Conservation (phyloP, 192 early-diverging fungal genomes). For the Backusella macrospora region DNA sequence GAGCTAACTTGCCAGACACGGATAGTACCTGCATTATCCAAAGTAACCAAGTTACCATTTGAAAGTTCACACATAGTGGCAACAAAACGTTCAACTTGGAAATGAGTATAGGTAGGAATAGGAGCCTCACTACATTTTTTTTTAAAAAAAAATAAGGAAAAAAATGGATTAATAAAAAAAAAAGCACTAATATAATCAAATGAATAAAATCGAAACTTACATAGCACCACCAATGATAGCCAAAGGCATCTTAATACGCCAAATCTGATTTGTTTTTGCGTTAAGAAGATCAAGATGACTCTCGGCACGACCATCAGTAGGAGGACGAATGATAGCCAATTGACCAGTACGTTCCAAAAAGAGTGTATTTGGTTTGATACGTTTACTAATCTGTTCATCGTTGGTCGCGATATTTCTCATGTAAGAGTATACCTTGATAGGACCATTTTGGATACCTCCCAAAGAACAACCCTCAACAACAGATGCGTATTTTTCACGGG, state of each 20-base stretch:
- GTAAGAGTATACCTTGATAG: conserved; percentile 16
- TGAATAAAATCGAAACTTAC: conserved; percentile 1
- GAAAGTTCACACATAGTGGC: conserved; percentile 58
- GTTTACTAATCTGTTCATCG: background rate
- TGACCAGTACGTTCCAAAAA: conserved; percentile 50
- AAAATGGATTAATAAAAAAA: background rate
- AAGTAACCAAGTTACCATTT: conserved; percentile 55
- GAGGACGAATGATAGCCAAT: conserved; percentile 43
- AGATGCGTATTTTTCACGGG: conserved; percentile 1
- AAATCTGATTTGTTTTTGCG: conserved; percentile 47
- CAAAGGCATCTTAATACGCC: conserved; percentile 56
- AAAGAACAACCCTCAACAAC: conserved; percentile 26
- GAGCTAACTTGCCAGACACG: conserved; percentile 63
- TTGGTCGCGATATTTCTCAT: background rate
- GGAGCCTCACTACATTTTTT: conserved; percentile 28
- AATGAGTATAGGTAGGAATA: conserved; percentile 43
- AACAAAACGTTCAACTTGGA: conserved; percentile 47
- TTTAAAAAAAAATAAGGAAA: background rate
- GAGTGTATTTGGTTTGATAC: conserved; percentile 48
- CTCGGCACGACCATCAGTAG: conserved; percentile 53
- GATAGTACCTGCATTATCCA: conserved; percentile 60
- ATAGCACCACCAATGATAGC: conserved; percentile 40
- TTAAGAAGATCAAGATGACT: conserved; percentile 59
- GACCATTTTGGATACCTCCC: background rate
- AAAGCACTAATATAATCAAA: background rate